Conservation (phyloP, 306 rosid genomes). For the Casuarina cunninghamiana region DNA sequence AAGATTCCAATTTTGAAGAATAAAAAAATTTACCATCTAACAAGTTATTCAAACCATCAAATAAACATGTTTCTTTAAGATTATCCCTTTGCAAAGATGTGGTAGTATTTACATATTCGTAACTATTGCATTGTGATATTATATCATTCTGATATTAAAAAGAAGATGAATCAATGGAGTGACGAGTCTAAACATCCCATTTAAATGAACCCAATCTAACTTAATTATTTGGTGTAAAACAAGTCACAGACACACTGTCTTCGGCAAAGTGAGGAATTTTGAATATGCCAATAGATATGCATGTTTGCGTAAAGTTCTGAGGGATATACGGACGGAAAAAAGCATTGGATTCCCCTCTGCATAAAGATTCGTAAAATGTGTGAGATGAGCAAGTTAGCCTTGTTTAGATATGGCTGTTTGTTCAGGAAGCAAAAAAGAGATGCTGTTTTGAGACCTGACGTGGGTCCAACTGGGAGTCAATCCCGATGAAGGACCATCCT, state of each 20-base stretch:
- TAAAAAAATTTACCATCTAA: neutral
- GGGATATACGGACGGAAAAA: conserved; percentile 34
- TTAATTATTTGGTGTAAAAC: neutral
- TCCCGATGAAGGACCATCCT: conserved; percentile 44
- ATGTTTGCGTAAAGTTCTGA: conserved; percentile 14
- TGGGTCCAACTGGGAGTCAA: conserved; percentile 61
- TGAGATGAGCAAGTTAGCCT: conserved; percentile 26
- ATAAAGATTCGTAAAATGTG: conserved; percentile 31
- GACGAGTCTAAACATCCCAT: too few relatives aligned
- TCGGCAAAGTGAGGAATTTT: neutral
- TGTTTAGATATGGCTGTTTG: conserved; percentile 33
- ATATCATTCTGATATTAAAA: too few relatives aligned
- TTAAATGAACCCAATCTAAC: too few relatives aligned
- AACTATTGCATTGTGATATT: too few relatives aligned
- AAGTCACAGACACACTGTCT: neutral
- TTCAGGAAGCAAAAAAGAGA: conserved; percentile 36
- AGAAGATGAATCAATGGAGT: too few relatives aligned
- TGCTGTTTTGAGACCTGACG: conserved; percentile 40
- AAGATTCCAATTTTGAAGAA: neutral
- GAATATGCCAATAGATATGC: conserved; percentile 31
- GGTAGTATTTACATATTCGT: neutral
- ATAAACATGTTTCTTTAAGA: neutral
- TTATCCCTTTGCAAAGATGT: neutral
- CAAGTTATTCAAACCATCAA: neutral
- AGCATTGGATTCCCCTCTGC: conserved; percentile 62